A percentile compares a stretch with the other conserved stretches of the same genome.
Evolutionary conservation across 306 rosid genomes (phyloP).

Genomic region (Trifolium subterraneum): DNA sequence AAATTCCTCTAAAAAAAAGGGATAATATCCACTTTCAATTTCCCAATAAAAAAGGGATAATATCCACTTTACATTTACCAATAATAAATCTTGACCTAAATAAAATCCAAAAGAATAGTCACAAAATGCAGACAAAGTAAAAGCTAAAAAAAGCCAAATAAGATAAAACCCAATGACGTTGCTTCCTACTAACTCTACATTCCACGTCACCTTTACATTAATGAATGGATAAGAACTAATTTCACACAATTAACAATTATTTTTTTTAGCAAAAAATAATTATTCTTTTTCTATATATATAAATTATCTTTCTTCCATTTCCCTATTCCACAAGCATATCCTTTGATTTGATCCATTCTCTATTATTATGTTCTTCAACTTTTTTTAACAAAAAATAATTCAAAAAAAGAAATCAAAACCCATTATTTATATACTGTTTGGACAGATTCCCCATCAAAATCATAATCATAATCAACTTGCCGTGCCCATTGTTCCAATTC

Average conservation of each 20-base stretch:
- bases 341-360: slow-evolving; percentile 21
- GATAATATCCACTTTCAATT: background rate
- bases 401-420: background rate
- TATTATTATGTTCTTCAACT: slow-evolving; percentile 2
- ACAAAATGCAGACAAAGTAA: slow-evolving; percentile 41
- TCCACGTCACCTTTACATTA: slow-evolving; percentile 59
- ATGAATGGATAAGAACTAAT: slow-evolving; percentile 61
- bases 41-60: background rate
- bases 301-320: background rate
- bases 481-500: slow-evolving; percentile 47
- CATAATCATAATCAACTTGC: slow-evolving; percentile 38
- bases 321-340: too few relatives aligned
- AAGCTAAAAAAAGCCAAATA: background rate
- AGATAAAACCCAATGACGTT: slow-evolving; percentile 45
- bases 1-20: too few relatives aligned
- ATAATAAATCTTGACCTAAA: background rate
- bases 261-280: background rate
- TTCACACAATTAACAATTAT: background rate
- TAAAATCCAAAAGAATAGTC: slow-evolving; percentile 31
- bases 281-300: background rate
- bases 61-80: background rate
- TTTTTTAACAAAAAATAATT: background rate
- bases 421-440: slow-evolving; percentile 16
- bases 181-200: background rate
- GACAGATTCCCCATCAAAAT: slow-evolving; percentile 25